Evolutionary conservation across 805 yeast genomes (phyloP).

Genomic region (Starmerella tilneyi): DNA sequence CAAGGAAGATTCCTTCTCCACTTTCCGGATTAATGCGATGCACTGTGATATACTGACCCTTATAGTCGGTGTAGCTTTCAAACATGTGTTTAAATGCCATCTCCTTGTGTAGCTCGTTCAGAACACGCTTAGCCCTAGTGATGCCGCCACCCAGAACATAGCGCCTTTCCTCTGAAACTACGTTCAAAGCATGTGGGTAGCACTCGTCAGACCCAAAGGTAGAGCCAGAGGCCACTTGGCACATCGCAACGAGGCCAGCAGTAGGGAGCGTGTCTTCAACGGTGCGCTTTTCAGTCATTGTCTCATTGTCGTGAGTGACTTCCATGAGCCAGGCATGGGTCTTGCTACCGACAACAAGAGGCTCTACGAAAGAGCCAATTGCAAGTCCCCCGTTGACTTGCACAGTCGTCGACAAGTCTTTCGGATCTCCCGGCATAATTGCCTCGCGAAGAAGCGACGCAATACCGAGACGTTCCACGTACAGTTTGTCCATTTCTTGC

Average conservation of each 20-base stretch:
- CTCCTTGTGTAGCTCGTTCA: constrained; percentile 32
- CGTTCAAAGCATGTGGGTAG: constrained; percentile 68
- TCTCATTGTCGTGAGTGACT: constrained; percentile 93
- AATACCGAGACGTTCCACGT: constrained; percentile 83
- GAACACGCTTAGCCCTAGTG: constrained; percentile 49
- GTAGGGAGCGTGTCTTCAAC: constrained; percentile 90
- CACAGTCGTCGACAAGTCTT: constrained; percentile 72
- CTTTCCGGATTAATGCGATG: constrained; percentile 75
- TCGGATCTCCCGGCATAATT: constrained; percentile 89
- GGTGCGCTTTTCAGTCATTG: constrained; percentile 79
- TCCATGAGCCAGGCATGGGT: constrained; percentile 96
- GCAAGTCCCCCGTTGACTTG: constrained; percentile 94
- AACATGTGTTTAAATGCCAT: constrained; percentile 48
- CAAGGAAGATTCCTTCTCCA: constrained; percentile 79
- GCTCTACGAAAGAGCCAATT: constrained; percentile 67
- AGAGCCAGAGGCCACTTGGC: constrained; percentile 89
- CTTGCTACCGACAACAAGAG: constrained; percentile 41
- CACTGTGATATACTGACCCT: constrained; percentile 82
- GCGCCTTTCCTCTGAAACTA: constrained; percentile 62
- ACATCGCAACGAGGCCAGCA: constrained; percentile 87
- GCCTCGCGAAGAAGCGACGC: constrained; percentile 89
- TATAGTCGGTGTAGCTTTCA: constrained; percentile 91
- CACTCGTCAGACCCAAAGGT: constrained; percentile 91
- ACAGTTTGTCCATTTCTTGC: constrained; percentile 78
- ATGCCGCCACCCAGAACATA: constrained; percentile 58